These are phyloP conservation scores for Cercospora citrullina DNA, from an alignment of 2,329 filamentous ascomycete genomes.

Conservation along the genomic window DNA sequence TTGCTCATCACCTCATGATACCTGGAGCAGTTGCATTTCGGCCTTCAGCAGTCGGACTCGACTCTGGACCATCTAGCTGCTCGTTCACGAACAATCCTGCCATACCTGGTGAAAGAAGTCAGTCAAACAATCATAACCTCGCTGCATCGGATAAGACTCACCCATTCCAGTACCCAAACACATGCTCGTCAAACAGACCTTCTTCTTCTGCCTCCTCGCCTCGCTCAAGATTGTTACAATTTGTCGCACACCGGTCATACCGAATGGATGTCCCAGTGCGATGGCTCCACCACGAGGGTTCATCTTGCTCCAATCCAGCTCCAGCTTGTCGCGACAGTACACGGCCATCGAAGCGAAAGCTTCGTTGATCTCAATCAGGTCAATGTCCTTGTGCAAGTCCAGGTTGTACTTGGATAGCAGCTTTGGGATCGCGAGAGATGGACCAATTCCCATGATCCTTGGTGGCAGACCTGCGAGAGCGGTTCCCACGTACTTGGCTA, in stretches of 20 bases:
- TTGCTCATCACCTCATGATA: slow-evolving; percentile 3
- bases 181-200: slow-evolving; percentile 85
- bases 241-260: slow-evolving; percentile 82
- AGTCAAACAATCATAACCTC: neutral
- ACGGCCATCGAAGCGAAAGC: slow-evolving; percentile 63
- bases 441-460: slow-evolving; percentile 91
- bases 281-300: slow-evolving; percentile 93
- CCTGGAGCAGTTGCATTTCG: slow-evolving; percentile 1
- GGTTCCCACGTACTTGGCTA: slow-evolving; percentile 78
- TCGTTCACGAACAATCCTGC: slow-evolving; percentile 52
- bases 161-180: slow-evolving; percentile 59
- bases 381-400: slow-evolving; percentile 59
- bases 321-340: slow-evolving; percentile 70
- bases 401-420: slow-evolving; percentile 55
- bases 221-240: slow-evolving; percentile 70
- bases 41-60: neutral
- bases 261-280: slow-evolving; percentile 78
- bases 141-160: neutral
- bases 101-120: slow-evolving; percentile 36
- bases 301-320: slow-evolving; percentile 68
- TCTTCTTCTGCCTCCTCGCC: slow-evolving; percentile 63
- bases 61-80: slow-evolving; percentile 27
- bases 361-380: slow-evolving; percentile 92
- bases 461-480: slow-evolving; percentile 58
- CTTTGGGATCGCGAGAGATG: slow-evolving; percentile 79